Conservation (phyloP, 2,329 filamentous ascomycete genomes). For the Colletotrichum orbiculare region DNA sequence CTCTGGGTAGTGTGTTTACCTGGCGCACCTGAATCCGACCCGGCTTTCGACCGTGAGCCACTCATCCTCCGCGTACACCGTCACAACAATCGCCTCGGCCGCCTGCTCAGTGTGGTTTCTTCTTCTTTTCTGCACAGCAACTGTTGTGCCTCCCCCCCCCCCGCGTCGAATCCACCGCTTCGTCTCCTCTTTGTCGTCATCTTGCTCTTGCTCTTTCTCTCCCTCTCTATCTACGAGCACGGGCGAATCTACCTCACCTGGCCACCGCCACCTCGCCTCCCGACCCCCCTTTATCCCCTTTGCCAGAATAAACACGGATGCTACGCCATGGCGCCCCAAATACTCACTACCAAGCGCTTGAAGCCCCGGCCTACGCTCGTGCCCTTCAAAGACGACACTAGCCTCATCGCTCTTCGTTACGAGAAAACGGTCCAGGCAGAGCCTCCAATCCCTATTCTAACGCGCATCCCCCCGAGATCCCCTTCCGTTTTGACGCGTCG, state of each 20-base stretch:
- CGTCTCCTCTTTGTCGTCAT: slow-evolving; percentile 11
- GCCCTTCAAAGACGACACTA: slow-evolving; percentile 60
- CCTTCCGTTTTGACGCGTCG: slow-evolving; percentile 30
- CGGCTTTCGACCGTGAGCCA: slow-evolving; percentile 22
- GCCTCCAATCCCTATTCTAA: slow-evolving; percentile 65
- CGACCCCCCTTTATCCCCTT: slow-evolving; percentile 12
- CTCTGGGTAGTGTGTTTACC: slow-evolving; percentile 12
- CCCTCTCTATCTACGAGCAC: slow-evolving; percentile 13
- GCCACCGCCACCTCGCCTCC: slow-evolving; percentile 8
- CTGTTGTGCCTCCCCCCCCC: slow-evolving; percentile 10
- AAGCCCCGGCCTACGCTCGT: slow-evolving; percentile 50
- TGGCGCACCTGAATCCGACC: slow-evolving; percentile 32
- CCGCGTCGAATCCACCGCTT: slow-evolving; percentile 11
- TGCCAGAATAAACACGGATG: background rate
- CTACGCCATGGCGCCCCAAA: slow-evolving; percentile 50
- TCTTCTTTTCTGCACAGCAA: slow-evolving; percentile 1
- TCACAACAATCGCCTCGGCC: slow-evolving; percentile 24
- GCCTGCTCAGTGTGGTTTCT: background rate
- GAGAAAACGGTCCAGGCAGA: slow-evolving; percentile 69
- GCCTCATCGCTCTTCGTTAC: slow-evolving; percentile 67
- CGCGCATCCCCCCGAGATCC: slow-evolving; percentile 52
- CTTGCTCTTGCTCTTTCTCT: background rate
- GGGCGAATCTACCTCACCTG: slow-evolving; percentile 22
- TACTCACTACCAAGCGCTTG: slow-evolving; percentile 56
- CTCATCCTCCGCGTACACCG: slow-evolving; percentile 23